Evolutionary conservation across 2,329 filamentous ascomycete species (phyloP), one percentile per base, ranked within the genome.

Genomic region (Allantophomopsis lycopodina): DNA sequence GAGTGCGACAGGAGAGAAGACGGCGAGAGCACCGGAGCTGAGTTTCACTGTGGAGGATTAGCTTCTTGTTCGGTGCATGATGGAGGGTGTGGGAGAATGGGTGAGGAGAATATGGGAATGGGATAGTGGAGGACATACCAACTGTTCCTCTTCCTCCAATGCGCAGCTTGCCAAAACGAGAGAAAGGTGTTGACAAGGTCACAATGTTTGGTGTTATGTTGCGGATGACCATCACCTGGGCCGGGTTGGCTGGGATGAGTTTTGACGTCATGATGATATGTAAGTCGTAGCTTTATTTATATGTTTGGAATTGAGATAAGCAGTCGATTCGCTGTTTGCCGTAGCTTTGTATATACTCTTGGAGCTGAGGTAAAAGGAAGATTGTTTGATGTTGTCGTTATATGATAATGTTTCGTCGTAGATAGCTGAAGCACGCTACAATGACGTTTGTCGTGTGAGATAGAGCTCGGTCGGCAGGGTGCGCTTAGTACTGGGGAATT

Each of bases 1-100:
- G 41, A 95, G 71, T 12, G 81, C 83, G 15, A 91, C 83, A 14
- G 91, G 91, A 1, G 87, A 94, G 71, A 95, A 95, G 57, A 95
- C 79, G 48, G 86, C 84, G 32, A 96, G 74, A 35, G 73, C 66
- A 41, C 87, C 87, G 8, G 78, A 79, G 42, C 76, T 71, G 49
- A 98, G 74, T 50, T 79, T 82, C 43, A 94, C 86, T 86, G 48
- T 39, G n/a, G 12, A 12, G n/a, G 5, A 28, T 34, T 14, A 35
- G 38, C 11, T 39, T 15, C 38, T 15, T 44, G n/a, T 42, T 44
- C 41, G 31, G 37, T 41, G 40, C 37, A 21, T 46, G 21, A 10
- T 28, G 16, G 28, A 4, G 1, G 7, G 12, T 28, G 7, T 28
- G 11, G 12, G n/a, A 4, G 17, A 3, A 33, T 16, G 21, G 30